phyloP scores from a whole-genome alignment of 2,329 filamentous ascomycete genomes.

The Scytalidium lignicola region DNA sequence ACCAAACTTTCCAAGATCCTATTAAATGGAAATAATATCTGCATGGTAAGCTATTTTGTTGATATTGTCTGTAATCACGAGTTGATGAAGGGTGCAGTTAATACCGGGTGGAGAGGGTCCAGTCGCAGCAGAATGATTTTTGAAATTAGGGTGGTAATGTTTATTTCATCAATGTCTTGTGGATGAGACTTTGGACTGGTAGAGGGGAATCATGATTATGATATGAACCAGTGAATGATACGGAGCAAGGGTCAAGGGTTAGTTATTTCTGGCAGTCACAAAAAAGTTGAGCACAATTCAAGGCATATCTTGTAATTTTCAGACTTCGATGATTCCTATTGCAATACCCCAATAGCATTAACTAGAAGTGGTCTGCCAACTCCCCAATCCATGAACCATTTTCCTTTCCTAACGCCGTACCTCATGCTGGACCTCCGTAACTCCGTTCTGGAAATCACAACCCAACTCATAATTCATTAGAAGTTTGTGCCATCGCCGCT shows the following conservation, averaged over 20 bases:
- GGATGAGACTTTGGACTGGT: background rate
- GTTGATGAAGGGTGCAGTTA: conserved; percentile 42
- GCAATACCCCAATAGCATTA: background rate
- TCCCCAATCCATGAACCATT: background rate
- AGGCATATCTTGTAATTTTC: background rate
- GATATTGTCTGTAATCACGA: background rate
- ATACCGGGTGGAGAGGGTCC: conserved; percentile 76
- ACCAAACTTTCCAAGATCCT: conserved; percentile 91
- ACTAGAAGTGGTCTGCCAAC: background rate
- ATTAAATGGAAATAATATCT: conserved; percentile 96
- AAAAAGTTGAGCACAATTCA: background rate
- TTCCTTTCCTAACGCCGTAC: background rate
- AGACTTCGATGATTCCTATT: background rate
- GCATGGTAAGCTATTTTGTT: conserved; percentile 65
- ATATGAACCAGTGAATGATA: too few species aligned
- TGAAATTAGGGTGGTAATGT: background rate
- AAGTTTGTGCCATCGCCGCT: conserved; percentile 36
- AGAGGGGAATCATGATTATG: background rate
- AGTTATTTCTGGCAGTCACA: background rate
- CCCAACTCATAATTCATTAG: background rate
- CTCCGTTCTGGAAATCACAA: background rate
- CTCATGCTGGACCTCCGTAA: background rate
- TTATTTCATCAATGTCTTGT: background rate
- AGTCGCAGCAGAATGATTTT: conserved; percentile 17
- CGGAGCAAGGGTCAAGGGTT: background rate